These are phyloP conservation scores for Hymenotorrendiella dingleyae DNA, from an alignment of 2,329 filamentous ascomycete species.

Conservation along the genomic window DNA sequence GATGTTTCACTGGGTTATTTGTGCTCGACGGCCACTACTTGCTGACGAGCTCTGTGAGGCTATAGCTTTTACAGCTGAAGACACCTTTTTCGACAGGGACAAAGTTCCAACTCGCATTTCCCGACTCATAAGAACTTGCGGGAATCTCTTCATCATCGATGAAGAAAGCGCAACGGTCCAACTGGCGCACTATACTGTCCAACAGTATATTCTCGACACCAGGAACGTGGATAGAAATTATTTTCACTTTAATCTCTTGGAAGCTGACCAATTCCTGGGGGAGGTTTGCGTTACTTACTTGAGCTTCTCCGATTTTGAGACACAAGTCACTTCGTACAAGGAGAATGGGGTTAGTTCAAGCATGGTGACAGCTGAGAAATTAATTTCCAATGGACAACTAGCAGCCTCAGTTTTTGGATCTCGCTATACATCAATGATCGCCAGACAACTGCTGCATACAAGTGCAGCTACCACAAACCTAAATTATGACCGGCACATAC, in stretches of 20 bases:
- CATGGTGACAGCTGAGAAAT: neutral
- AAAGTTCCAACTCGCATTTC: slow-evolving; percentile 11
- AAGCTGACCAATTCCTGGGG: slow-evolving; percentile 11
- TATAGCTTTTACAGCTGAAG: slow-evolving; percentile 13
- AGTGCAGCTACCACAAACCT: neutral
- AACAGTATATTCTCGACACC: slow-evolving; percentile 13
- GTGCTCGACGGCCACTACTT: slow-evolving; percentile 10
- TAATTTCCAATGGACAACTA: neutral
- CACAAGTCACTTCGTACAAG: slow-evolving; percentile 6
- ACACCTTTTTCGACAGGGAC: slow-evolving; percentile 3
- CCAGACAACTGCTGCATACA: neutral
- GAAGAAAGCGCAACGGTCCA: slow-evolving; percentile 5
- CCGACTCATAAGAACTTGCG: slow-evolving; percentile 10
- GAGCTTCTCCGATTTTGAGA: slow-evolving; percentile 14
- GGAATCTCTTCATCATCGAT: slow-evolving; percentile 13
- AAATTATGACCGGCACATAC: neutral
- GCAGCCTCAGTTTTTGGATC: neutral
- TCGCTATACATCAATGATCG: neutral
- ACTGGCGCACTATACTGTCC: slow-evolving; percentile 17
- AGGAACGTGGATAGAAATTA: too few relatives aligned
- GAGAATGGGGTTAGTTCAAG: slow-evolving; percentile 1
- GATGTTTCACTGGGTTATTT: slow-evolving; percentile 16
- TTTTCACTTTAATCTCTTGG: slow-evolving; percentile 7
- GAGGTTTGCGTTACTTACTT: slow-evolving; percentile 15
- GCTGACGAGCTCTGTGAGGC: slow-evolving; percentile 13